Evolutionary conservation across 768 basidiomycete species (phyloP).

Genomic region (Tylopilus sp.): DNA sequence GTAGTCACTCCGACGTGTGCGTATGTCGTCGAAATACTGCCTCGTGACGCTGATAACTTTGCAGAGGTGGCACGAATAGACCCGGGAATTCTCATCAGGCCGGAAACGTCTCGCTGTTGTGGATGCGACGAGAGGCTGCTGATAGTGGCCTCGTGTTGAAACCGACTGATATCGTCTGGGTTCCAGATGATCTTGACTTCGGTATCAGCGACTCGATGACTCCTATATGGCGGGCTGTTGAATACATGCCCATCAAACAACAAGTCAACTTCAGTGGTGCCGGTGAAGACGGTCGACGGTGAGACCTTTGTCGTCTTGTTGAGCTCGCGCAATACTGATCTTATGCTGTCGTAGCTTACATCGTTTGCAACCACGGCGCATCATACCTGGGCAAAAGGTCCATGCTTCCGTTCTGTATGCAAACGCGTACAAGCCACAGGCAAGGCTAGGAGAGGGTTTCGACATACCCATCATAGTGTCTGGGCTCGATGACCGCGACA

Average conservation of each 20-base stretch:
- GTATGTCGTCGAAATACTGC: background rate
- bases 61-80: conserved; percentile 23
- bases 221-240: conserved; percentile 11
- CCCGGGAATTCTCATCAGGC: conserved; percentile 21
- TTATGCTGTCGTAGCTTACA: conserved; percentile 10
- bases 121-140: conserved; percentile 34
- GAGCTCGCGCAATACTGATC: background rate
- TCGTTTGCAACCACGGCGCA: conserved; percentile 21
- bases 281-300: conserved; percentile 18
- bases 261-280: conserved; percentile 21
- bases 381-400: conserved; percentile 26
- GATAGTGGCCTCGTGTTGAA: conserved; percentile 24
- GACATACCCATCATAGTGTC: conserved; percentile 15
- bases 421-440: conserved; percentile 18
- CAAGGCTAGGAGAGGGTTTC: conserved; percentile 22
- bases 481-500: background rate
- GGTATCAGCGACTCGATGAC: conserved; percentile 23
- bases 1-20: conserved; percentile 37
- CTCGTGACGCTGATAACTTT: background rate
- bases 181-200: conserved; percentile 24
- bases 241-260: conserved; percentile 24
- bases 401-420: conserved; percentile 23
- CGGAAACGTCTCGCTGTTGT: conserved; percentile 27
- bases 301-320: background rate
- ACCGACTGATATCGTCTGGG: conserved; percentile 26